Percentiles rank a stretch among this genome's conserved stretches.
Conservation (phyloP, 1,284 basidiomycete genomes). For the Moesziomyces parantarcticus region DNA sequence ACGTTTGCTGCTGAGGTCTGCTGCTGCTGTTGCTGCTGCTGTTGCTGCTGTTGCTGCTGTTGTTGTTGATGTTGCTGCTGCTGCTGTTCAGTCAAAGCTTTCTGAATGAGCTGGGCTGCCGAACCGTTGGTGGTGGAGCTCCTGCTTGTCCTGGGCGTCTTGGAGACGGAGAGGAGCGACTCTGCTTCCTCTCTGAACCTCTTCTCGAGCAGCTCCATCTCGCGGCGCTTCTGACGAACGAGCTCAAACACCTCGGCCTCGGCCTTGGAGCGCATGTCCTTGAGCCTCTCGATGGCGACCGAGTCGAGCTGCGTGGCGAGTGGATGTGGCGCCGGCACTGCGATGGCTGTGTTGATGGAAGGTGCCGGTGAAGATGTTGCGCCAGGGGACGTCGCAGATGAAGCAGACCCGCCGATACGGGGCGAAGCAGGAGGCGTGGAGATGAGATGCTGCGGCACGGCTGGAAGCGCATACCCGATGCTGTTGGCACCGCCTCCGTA, state of each 20-base stretch:
- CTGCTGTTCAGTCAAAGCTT: conserved; percentile 22
- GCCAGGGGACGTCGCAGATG: conserved; percentile 15
- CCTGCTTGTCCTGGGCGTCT: conserved; percentile 17
- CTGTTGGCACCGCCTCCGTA: conserved; percentile 12
- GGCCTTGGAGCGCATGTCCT: conserved; percentile 45
- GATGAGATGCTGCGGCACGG: conserved; percentile 50
- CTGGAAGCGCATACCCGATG: conserved; percentile 31
- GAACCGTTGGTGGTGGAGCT: conserved; percentile 12
- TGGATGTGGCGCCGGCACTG: conserved; percentile 7
- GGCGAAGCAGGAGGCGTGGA: conserved; percentile 40
- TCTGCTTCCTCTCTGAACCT: conserved; percentile 46
- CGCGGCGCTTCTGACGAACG: conserved; percentile 47
- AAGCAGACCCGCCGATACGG: conserved; percentile 7
- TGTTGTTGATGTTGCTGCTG: conserved; percentile 7
- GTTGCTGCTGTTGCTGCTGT: background rate
- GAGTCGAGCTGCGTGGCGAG: conserved; percentile 43
- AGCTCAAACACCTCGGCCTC: conserved; percentile 53
- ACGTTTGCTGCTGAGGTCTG: background rate
- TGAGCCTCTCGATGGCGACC: conserved; percentile 46
- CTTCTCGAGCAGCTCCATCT: conserved; percentile 51
- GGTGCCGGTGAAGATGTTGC: conserved; percentile 10
- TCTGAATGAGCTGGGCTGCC: conserved; percentile 26
- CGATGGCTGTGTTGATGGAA: background rate
- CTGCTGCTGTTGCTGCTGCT: conserved; percentile 21
- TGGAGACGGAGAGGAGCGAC: conserved; percentile 33